These are phyloP conservation scores for Favolaschia claudopus DNA, from an alignment of 768 basidiomycete genomes.

Conservation along the genomic window DNA sequence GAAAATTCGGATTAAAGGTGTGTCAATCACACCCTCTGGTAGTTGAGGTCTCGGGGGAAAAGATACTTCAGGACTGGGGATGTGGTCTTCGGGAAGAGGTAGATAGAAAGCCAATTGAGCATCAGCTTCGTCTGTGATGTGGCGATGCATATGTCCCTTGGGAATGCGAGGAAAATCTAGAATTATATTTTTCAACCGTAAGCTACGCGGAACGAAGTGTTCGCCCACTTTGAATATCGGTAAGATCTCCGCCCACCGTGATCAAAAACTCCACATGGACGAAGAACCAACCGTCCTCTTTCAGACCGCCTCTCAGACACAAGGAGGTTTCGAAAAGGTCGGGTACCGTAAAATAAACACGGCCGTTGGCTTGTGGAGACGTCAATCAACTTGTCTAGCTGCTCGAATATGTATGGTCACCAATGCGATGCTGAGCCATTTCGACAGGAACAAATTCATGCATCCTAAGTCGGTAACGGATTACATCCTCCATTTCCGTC, in stretches of 20 bases:
- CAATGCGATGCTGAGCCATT: constrained; percentile 75
- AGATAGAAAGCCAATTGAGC: constrained; percentile 71
- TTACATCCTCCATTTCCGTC: constrained; percentile 74
- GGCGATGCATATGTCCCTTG: constrained; percentile 64
- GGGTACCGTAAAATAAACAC: constrained; percentile 77
- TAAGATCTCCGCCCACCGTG: constrained; percentile 75
- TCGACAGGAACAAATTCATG: constrained; percentile 83
- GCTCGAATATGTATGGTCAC: constrained; percentile 43
- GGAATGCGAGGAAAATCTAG: constrained; percentile 80
- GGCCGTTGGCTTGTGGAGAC: constrained; percentile 67
- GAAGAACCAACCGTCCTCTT: constrained; percentile 86
- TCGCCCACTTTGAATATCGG: constrained; percentile 70
- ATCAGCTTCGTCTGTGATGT: constrained; percentile 79
- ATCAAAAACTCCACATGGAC: constrained; percentile 80
- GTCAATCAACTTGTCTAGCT: constrained; percentile 21
- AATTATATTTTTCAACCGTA: neutral
- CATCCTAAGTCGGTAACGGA: constrained; percentile 81
- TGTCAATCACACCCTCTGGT: constrained; percentile 71
- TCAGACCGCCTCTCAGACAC: constrained; percentile 74
- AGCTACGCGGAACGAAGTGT: neutral
- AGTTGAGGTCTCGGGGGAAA: constrained; percentile 58
- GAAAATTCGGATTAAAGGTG: constrained; percentile 84
- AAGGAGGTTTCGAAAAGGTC: constrained; percentile 78
- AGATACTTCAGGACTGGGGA: constrained; percentile 49
- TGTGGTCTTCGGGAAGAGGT: constrained; percentile 50